These are phyloP conservation scores for Ottelia alismoides DNA, from an alignment of 106 monocot genomes.

Conservation along the genomic window DNA sequence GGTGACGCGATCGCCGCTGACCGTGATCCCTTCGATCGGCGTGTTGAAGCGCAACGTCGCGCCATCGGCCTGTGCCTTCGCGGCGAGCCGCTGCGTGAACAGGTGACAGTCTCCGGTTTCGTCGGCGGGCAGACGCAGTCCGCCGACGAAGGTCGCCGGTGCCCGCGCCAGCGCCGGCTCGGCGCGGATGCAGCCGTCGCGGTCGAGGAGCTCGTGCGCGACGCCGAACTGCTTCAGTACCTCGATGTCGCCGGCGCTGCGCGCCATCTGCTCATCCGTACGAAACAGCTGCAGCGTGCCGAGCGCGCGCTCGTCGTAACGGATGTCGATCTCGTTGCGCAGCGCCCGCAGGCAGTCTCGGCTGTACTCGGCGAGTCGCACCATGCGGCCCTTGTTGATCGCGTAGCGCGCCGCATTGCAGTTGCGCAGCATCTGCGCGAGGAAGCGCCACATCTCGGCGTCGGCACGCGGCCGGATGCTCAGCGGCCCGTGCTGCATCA, in stretches of 20 bases:
- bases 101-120: background rate
- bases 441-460: background rate
- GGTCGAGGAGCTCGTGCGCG: background rate
- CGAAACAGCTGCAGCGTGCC: background rate
- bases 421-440: background rate
- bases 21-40: background rate
- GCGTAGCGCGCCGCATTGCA: background rate
- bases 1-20: background rate
- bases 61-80: background rate
- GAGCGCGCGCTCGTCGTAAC: background rate
- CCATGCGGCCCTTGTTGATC: background rate
- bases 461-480: background rate
- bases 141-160: background rate
- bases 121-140: background rate
- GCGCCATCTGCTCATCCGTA: background rate
- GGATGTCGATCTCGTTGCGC: background rate
- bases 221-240: background rate
- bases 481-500: background rate
- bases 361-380: background rate
- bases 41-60: background rate
- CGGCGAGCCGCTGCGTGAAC: background rate
- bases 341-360: background rate
- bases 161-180: background rate
- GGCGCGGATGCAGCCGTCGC: too few species aligned
- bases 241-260: background rate